Base-by-base conservation (phyloP, 2,329 filamentous ascomycete species). In the Fusarium foetens region DNA sequence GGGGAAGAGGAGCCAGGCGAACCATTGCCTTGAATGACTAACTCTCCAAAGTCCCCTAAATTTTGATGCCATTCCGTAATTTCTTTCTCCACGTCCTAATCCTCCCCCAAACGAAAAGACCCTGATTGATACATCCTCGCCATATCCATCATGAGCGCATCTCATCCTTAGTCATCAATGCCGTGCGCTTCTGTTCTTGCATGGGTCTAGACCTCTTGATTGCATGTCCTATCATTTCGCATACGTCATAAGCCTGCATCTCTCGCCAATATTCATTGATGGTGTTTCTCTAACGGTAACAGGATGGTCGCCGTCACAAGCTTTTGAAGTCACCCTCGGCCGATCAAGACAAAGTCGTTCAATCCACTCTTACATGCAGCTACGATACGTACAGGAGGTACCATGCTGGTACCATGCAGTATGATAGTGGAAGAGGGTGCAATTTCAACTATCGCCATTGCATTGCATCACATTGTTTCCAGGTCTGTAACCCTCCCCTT, bases 401-500 rank as follows among this genome's bases (percentile, higher is more conserved):
- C 39, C 54, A n/a, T 31, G 19, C 25, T 23, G n/a, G 21, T 52
- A 52, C 35, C 45, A 23, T 67, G 66, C 25, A 49, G 54, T 53
- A n/a, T 33, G 19, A 23, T 17, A 35, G 23, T 36, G 39, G 45
- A 57, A 53, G 43, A 36, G 33, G 42, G 21, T 72, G 51, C 45
- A 49, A 59, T 60, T 48, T 71, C 70, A 62, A 61, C 33, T 62
- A 51, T 72, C 48, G 52, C 43, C 42, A 71, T 63, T 51, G 45
- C 52, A 71, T 68, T 51, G 51, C 66, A 68, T 68, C 45, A 52
- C 57, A 61, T 61, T 39, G 48, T 62, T 51, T 60, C 58, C 31
- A 43, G 36, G 23, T 61, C 74, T 71, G 58, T 71, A 57, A 59
- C 73, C 71, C 67, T 60, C 73, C 75, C 49, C 63, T 72, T 77